Conservation (phyloP, 805 yeast species). For the Wickerhamiella occidentalis region DNA sequence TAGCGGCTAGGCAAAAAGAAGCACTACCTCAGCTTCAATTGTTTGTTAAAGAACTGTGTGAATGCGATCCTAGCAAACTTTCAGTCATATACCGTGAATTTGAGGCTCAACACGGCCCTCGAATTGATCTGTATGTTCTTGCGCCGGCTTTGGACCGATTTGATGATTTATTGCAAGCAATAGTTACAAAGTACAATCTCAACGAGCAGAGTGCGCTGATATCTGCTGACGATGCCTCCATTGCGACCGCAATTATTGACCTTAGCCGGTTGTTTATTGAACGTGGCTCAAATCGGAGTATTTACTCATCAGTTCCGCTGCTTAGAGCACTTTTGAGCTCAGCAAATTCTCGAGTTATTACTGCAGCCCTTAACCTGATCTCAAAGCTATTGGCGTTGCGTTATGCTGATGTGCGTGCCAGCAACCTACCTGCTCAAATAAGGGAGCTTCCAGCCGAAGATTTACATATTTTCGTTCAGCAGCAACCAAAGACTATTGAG, state of each 20-base stretch:
- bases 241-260: constrained; percentile 41
- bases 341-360: constrained; percentile 46
- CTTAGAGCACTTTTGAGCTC: constrained; percentile 47
- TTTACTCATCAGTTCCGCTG: constrained; percentile 55
- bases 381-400: constrained; percentile 8
- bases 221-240: constrained; percentile 38
- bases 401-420: not conserved
- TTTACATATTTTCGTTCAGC: not conserved
- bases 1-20: constrained; percentile 6
- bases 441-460: not conserved
- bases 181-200: constrained; percentile 34
- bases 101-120: constrained; percentile 44
- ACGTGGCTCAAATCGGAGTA: constrained; percentile 52
- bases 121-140: constrained; percentile 67
- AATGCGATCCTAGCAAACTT: constrained; percentile 21
- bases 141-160: constrained; percentile 61
- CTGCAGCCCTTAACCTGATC: constrained; percentile 47
- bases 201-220: constrained; percentile 40
- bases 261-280: constrained; percentile 55
- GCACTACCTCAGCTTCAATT: constrained; percentile 6
- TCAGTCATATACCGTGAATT: constrained; percentile 25
- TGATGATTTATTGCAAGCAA: constrained; percentile 41
- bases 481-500: constrained; percentile 2
- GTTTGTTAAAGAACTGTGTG: not conserved
- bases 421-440: constrained; percentile 2